Evolutionary conservation across 805 yeast species (phyloP).

Genomic region (Nakazawaea siamensis): DNA sequence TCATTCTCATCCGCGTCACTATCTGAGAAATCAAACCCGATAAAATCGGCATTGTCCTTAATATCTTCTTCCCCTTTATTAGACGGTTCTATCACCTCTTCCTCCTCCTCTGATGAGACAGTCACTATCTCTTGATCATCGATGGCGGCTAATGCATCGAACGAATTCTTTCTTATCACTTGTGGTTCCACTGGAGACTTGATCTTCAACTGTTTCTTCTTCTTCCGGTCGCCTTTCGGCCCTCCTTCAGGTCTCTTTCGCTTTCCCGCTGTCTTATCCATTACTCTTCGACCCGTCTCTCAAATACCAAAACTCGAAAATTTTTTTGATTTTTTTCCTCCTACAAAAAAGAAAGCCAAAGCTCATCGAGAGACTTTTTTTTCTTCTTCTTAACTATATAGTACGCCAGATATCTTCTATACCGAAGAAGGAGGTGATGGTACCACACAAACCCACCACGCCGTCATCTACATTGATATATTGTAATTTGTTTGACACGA

Average conservation of each 20-base stretch:
- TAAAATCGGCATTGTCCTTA: slow-evolving; percentile 41
- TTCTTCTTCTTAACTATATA: slow-evolving; percentile 15
- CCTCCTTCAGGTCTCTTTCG: slow-evolving; percentile 1
- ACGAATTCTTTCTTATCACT: slow-evolving; percentile 9
- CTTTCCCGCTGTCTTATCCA: too few relatives aligned
- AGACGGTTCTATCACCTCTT: slow-evolving; percentile 4
- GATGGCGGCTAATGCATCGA: slow-evolving; percentile 9
- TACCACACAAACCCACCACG: slow-evolving; percentile 76
- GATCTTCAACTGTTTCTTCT: too few relatives aligned
- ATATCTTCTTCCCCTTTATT: slow-evolving; percentile 22
- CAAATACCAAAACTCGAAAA: too few relatives aligned
- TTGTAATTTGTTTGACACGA: slow-evolving; percentile 65
- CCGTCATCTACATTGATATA: slow-evolving; percentile 65
- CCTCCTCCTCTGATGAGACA: slow-evolving; percentile 3
- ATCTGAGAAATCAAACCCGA: slow-evolving; percentile 41
- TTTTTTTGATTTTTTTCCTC: too few relatives aligned
- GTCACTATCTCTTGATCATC: slow-evolving; percentile 11
- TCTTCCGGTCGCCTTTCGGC: too few relatives aligned
- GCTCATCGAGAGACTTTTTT: too few relatives aligned
- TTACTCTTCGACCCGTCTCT: too few relatives aligned
- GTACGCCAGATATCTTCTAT: slow-evolving; percentile 62
- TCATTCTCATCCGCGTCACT: slow-evolving; percentile 26
- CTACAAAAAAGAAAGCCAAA: too few relatives aligned
- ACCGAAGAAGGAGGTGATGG: slow-evolving; percentile 73
- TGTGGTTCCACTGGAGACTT: too few relatives aligned